Base-by-base conservation (phyloP, 169 alveolate genomes). In the Cryptosporidium bovis region DNA sequence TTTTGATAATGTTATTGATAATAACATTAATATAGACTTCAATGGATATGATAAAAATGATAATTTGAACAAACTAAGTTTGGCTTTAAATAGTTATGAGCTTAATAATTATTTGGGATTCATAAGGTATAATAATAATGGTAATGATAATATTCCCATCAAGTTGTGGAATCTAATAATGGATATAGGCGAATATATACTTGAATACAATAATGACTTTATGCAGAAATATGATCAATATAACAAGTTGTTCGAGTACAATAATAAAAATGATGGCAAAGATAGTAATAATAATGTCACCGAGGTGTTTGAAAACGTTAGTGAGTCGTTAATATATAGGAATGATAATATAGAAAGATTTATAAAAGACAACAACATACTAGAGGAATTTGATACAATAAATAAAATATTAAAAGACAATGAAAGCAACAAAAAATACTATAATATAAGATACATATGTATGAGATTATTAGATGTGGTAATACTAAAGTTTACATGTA, bases 331-430 rank as follows among this genome's bases (percentile, higher is more conserved):
- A 13, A 20, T 69, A 27, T 69, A 53, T 18, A 69, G 24, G 24
- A 69, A 69, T 20, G 83, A 69, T n/a, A n/a, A 56, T 15, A 69
- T 69, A n/a, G 83, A 69, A 3, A 69, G 50, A 18, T 69, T 69
- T 53, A 69, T 69, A 29, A 65, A 51, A 20, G 36, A 51, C 1
- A 69, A 69, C 40, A 20, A 69, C 0, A 56, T 69, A 16, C 18
- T 69, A 6, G 44, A 69, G 12, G 83, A 69, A 29, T 69, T 69
- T 51, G 67, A 69, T 53, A 29, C 33, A 4, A 56, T 69, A 64
- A 69, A 69, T 53, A 51, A 69, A 1, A 24, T 66, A 46, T 20
- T 66, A 20, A 2, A 10, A 12, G 56, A 36, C 29, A 6, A 20
- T 29, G 58, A 29, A n/a, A 18, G 20, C 1, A 40, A 16, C 10